Base-by-base conservation (phyloP, 2,329 filamentous ascomycete genomes). In the Sodiomyces alkalinus region DNA sequence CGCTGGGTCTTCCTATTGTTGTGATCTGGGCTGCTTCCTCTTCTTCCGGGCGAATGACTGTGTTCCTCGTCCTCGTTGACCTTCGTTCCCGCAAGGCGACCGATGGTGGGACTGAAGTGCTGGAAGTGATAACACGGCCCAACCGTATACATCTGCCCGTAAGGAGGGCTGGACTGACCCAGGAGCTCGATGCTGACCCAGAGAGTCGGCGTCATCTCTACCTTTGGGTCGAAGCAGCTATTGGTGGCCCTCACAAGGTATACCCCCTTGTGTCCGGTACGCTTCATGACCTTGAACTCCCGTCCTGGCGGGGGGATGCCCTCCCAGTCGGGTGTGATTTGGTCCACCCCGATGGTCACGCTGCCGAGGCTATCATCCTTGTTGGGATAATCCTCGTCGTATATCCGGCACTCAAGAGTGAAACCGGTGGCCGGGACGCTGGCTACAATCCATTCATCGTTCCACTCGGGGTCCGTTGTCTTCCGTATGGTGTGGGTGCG, bases 81-180 rank as follows among this genome's bases (percentile, higher is more conserved):
- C 46, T 78, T 80, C 9, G 72, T 74, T 4, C 82, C 80, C 3
- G 77, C 67, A 30, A 94, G 54, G 24, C 83, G 70, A 3, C 87
- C 87, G 36, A 94, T 82, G 60, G 94, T 68, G 4, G 86, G 83
- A 37, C 81, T 92, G 45, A 78, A 87, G 49, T 94, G 87, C 41
- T 80, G 80, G 38, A 79, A 76, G 70, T 74, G 93, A 26, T 60
- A 62, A 30, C 74, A 52, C 8, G 83, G 82, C 0, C 80, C 85
- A 18, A 90, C 41, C 0, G 87, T 94, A 51, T 85, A 92, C 47
- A 80, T 64, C 44, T 60, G 78, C 42, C 47, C 81, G 62, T 54
- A 73, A 46, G 56, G 80, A 47, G 50, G 73, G 46, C 80, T 66
- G 0, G 83, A 90, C 35, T 64, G 67, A 2, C 82, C 85, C 10